Base-by-base conservation (phyloP, 2,329 filamentous ascomycete genomes). In the Hypoxylon sp. region DNA sequence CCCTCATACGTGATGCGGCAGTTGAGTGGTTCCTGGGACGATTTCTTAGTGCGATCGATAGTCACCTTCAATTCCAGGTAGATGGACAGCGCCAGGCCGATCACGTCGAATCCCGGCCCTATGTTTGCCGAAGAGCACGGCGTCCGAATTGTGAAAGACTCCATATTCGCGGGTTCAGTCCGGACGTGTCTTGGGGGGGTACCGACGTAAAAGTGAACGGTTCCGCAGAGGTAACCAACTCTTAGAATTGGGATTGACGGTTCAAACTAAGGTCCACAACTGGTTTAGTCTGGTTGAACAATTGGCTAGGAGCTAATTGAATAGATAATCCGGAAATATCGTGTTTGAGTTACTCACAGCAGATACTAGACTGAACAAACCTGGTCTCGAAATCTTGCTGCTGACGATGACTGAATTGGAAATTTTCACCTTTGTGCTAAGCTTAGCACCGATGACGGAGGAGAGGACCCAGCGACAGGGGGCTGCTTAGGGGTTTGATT, bases 51-150 rank as follows among this genome's bases (percentile, higher is more conserved):
- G 65, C 88, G 84, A 80, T 92, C 88, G 76, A 97, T 86, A 70
- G 90, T 93, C 79, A 98, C 92, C 71, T 90, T 87, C 62, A 98
- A 85, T 83, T 98, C 94, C 72, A 99, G 92, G 83, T 95, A 97
- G 80, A 98, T 90, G 72, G 94, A 97, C 73, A 99, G 87, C 7
- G 95, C 95, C 69, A 99, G 91, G 74, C 96, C 93, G 79, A 98
- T 97, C 75, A 98, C 95, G 85, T 99, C 95, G 86, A 98, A 99
- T 65, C 95, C 95, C 53, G 95, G 95, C 74, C 93, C 95, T 78
- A 98, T 98, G 85, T 98, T 98, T 83, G 95, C 95, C 69, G 94
- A 98, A 67, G 95, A 98, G 84, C 93, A 97, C 72, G 95, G 95
- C 69, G 93, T 93, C 82, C 87, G 89, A 85, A 94, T 92, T 74